Percentiles rank a stretch among this genome's conserved stretches.
phyloP scores from a whole-genome alignment of 306 rosid species.

The Medicago arabica region DNA sequence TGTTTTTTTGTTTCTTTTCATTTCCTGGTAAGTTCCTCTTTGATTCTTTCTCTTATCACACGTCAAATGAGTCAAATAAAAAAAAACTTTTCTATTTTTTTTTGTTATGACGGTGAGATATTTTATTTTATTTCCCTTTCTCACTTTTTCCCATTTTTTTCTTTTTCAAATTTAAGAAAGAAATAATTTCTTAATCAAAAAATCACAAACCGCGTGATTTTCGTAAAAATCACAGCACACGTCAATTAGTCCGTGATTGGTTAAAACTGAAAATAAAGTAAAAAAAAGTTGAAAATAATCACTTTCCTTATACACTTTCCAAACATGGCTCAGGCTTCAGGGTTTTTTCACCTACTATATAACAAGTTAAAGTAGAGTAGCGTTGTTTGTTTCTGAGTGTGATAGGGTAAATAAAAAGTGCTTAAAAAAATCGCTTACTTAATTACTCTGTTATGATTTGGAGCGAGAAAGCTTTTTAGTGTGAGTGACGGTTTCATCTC shows the following conservation, averaged over 20 bases:
- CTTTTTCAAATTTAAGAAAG: no score
- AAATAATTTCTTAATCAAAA: background rate
- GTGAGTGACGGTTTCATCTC: constrained; percentile 78
- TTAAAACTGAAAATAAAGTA: background rate
- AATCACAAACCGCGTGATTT: background rate
- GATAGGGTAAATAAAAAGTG: no score
- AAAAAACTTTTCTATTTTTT: background rate
- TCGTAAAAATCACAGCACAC: background rate
- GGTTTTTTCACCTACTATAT: background rate
- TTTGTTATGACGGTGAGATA: background rate
- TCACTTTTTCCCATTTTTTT: no score
- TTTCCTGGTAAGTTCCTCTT: constrained; percentile 9
- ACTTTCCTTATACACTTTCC: background rate
- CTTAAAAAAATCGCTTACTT: no score
- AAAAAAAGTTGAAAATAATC: background rate
- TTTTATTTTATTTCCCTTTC: background rate
- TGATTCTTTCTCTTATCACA: constrained; percentile 17
- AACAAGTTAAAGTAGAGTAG: background rate
- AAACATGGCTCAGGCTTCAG: background rate
- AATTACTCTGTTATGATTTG: background rate
- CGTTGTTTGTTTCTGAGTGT: no score
- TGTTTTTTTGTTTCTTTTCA: background rate
- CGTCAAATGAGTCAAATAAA: background rate
- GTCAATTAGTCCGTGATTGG: constrained; percentile 22
- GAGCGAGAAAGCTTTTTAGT: background rate